phyloP scores from a whole-genome alignment of 352 stramenopile genomes.

The Pythium oligandrum region DNA sequence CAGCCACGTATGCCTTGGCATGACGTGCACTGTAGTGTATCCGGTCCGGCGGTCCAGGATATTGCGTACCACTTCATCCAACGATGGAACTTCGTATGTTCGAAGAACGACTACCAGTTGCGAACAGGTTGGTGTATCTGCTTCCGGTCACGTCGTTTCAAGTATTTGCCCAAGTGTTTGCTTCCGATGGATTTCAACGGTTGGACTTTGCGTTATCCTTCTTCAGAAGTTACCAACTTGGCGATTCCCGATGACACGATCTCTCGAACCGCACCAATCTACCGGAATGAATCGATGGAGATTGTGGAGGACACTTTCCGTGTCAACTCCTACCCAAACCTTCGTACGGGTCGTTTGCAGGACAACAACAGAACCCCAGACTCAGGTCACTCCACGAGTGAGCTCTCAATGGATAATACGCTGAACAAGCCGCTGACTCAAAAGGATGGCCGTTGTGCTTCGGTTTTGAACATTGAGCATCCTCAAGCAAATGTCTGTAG shows the following conservation, averaged over 20 bases:
- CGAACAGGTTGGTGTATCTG: constrained; percentile 87
- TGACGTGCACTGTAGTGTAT: constrained; percentile 84
- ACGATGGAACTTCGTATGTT: constrained; percentile 89
- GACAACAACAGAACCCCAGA: neutral
- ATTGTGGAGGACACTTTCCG: neutral
- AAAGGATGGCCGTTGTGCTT: constrained; percentile 55
- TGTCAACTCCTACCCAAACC: neutral
- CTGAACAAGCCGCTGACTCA: constrained; percentile 2
- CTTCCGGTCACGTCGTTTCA: constrained; percentile 75
- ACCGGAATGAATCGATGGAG: constrained; percentile 4
- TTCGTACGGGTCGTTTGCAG: neutral
- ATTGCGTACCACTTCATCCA: constrained; percentile 89
- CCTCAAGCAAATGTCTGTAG: constrained; percentile 73
- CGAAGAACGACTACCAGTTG: constrained; percentile 85
- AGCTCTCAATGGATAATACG: constrained; percentile 13
- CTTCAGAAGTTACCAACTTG: constrained; percentile 34
- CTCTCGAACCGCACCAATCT: neutral
- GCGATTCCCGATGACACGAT: neutral
- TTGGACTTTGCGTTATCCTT: constrained; percentile 71
- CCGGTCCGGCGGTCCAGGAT: constrained; percentile 75
- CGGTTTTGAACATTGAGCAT: constrained; percentile 62
- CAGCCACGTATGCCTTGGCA: constrained; percentile 89
- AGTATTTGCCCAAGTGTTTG: constrained; percentile 79
- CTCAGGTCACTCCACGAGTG: constrained; percentile 16
- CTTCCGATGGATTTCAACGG: constrained; percentile 86